Conservation (phyloP, 352 stramenopile genomes). For the Phytophthora lateralis region DNA sequence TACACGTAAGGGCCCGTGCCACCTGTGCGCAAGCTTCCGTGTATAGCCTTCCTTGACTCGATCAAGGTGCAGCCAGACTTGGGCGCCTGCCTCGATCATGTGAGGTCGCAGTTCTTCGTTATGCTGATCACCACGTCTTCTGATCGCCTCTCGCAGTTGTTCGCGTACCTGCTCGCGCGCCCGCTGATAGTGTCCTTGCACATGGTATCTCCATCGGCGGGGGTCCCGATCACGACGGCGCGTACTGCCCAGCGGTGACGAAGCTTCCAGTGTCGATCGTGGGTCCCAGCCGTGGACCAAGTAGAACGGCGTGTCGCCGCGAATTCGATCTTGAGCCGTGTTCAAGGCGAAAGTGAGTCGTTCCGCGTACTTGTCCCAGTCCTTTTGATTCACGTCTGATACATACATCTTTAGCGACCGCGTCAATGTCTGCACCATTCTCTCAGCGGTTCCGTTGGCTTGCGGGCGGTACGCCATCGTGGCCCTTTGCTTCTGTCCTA, state of each 20-base stretch:
- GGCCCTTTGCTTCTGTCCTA: not conserved
- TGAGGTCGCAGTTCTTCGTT: not conserved
- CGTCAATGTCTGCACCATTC: slow-evolving; percentile 15
- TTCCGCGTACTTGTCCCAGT: slow-evolving; percentile 12
- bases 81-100: not conserved
- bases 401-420: slow-evolving; percentile 16
- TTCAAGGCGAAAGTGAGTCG: slow-evolving; percentile 14
- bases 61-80: slow-evolving; percentile 13
- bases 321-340: slow-evolving; percentile 12
- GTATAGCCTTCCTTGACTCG: not conserved
- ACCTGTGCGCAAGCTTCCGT: too few relatives aligned
- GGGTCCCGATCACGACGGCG: not conserved
- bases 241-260: not conserved
- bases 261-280: slow-evolving; percentile 20
- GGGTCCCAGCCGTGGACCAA: too few relatives aligned
- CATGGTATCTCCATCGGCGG: slow-evolving; percentile 2
- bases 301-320: too few relatives aligned
- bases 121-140: not conserved
- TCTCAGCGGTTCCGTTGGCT: slow-evolving; percentile 9
- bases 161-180: not conserved
- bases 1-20: not conserved
- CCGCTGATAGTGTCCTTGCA: slow-evolving; percentile 12
- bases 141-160: not conserved
- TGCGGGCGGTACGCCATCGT: slow-evolving; percentile 12
- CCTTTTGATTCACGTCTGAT: not conserved